Percentiles rank a stretch among this genome's conserved stretches.
Conservation (phyloP, 2,329 filamentous ascomycete species). For the Fusarium musae region DNA sequence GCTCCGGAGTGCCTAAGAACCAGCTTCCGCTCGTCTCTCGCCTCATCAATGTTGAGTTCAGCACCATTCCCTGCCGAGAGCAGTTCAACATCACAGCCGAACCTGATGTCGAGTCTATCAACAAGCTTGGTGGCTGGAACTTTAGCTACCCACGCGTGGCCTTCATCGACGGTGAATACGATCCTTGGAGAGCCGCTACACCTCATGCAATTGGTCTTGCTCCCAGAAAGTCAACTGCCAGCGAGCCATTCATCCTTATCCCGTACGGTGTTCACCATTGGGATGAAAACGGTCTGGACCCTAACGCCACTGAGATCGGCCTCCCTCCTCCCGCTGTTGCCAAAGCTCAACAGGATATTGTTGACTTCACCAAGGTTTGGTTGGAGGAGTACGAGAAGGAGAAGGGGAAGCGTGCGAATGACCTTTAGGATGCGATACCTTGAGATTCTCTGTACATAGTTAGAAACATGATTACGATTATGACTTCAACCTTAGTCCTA, state of each 20-base stretch:
- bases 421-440: conserved; percentile 7
- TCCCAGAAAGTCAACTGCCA: conserved; percentile 66
- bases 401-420: conserved; percentile 10
- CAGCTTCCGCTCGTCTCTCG: conserved; percentile 79
- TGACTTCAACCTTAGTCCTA: neutral
- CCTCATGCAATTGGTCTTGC: conserved; percentile 73
- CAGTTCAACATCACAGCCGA: conserved; percentile 76
- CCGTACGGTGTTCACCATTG: conserved; percentile 82
- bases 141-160: conserved; percentile 81
- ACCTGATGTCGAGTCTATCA: conserved; percentile 73
- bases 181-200: conserved; percentile 82
- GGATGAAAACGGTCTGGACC: conserved; percentile 74
- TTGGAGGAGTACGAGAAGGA: conserved; percentile 65
- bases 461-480: neutral
- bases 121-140: conserved; percentile 79
- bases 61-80: conserved; percentile 69
- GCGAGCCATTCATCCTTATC: conserved; percentile 80
- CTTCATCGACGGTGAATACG: conserved; percentile 78
- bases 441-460: neutral
- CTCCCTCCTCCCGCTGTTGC: conserved; percentile 69
- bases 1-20: conserved; percentile 72
- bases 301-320: conserved; percentile 68
- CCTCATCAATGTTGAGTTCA: conserved; percentile 71
- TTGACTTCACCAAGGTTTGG: conserved; percentile 74
- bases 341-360: conserved; percentile 67